Evolutionary conservation across 169 alveolate genomes (phyloP), one percentile per base, ranked within the genome.

Genomic region (Eimeria tenella): DNA sequence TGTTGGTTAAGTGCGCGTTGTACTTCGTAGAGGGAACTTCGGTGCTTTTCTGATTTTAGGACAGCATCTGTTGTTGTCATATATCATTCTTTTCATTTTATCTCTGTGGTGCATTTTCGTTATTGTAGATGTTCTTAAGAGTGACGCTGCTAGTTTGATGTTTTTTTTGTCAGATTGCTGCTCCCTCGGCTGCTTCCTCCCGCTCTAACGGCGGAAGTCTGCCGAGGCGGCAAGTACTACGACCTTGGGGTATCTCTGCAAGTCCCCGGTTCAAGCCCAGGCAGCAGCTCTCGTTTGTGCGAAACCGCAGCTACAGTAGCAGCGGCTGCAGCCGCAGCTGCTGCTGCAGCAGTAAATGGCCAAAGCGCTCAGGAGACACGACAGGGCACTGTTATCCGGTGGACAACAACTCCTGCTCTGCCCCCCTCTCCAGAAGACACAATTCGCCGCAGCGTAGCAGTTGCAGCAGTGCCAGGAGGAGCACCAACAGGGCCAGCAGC

Each of bases 401-500:
- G 86, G 86, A 75, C 65, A 8, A 75, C 86, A 5, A 49, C 86
- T 4, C 86, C 86, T 9, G 86, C 86, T 5, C 21, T 42, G 65
- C 63, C 52, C 60, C 86, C 60, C 65, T 49, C 63, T 5, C 68
- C 63, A 23, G 65, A 75, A 50, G 86, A 75, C 82, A 21, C 82
- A 31, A n/a, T 71, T 50, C 19, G 82, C 19, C 11, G 19, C 19
- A 15, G 53, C n/a, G 50, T 7, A 9, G 21, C 49, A 42, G 55
- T 31, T 21, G 82, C 82, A 71, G 82, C 53, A 71, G 3, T 9
- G 19, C 82, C 82, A 6, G 53, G 53, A 23, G 49, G 53, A 25
- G 82, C n/a, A 5, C 17, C 11, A 9, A 31, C 55, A 6, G n/a
- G 63, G 4, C 9, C 68, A 11, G 86, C 68, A 10, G 65, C 68